Evolutionary conservation across 768 basidiomycete genomes (phyloP).

Genomic region (Chalciporus piperatus): DNA sequence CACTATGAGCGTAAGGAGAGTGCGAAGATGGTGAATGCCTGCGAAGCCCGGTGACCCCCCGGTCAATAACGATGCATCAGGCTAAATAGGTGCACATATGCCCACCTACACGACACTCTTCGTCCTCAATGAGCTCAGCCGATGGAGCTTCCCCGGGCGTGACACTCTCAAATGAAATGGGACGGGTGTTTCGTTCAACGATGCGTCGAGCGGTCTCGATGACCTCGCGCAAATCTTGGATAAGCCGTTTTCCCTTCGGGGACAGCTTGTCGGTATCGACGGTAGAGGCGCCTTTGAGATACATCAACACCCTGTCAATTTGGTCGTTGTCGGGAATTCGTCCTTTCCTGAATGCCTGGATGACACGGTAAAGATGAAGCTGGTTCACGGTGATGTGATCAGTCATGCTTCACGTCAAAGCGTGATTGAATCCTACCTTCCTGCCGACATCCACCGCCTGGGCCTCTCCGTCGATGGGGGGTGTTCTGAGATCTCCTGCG

Average conservation of each 20-base stretch:
- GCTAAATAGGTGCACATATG: neutral
- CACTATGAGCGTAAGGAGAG: constrained; percentile 78
- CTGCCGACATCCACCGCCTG: constrained; percentile 78
- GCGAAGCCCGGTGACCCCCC: too few relatives aligned
- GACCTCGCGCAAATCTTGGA: constrained; percentile 74
- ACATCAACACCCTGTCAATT: constrained; percentile 69
- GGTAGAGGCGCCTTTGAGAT: constrained; percentile 58
- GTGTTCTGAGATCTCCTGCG: constrained; percentile 58
- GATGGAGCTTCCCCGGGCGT: constrained; percentile 43
- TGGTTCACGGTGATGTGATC: constrained; percentile 17
- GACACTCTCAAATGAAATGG: constrained; percentile 36
- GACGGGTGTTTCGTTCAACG: constrained; percentile 72
- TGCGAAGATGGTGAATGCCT: constrained; percentile 86
- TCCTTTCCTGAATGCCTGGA: constrained; percentile 78
- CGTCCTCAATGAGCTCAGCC: constrained; percentile 52
- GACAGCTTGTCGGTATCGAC: constrained; percentile 68
- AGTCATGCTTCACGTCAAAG: neutral
- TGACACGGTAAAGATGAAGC: constrained; percentile 76
- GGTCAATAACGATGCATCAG: constrained; percentile 7
- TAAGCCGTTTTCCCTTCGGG: constrained; percentile 69
- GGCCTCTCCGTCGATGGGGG: constrained; percentile 62
- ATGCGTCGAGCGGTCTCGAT: constrained; percentile 70
- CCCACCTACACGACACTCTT: constrained; percentile 65
- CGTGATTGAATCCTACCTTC: constrained; percentile 44
- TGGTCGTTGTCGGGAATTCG: constrained; percentile 79